Evolutionary conservation across 2,329 filamentous ascomycete species (phyloP), one percentile per base, ranked within the genome.

Genomic region (Thielaviopsis musarum): DNA sequence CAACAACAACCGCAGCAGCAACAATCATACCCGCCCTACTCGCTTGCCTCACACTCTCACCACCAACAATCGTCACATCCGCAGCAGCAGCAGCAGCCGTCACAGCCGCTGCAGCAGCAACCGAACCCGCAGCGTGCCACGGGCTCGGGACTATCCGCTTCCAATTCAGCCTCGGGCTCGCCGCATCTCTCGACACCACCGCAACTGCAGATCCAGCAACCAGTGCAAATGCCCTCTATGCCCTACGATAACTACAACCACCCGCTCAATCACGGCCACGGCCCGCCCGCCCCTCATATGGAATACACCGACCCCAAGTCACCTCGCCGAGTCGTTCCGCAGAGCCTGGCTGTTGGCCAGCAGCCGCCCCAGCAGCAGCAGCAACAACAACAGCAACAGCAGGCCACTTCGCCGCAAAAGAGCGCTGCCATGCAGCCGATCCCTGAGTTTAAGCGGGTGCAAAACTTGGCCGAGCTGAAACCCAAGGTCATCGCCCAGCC

Each of bases 401-500:
- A 59, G 34, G 38, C 54, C 19, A n/a, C 28, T 19, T 56, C 60
- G 28, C 56, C 54, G 21, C 57, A 59, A 30, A 54, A 58, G 28
- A 41, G 15, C 54, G 68, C 73, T 62, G 75, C 73, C 66, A 79
- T 81, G 68, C 83, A 86, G 13, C 83, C 87, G 6, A 87, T 95
- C 56, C 93, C 91, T 52, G 88, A 93, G 69, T 95, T 97, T 69
- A 84, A 82, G 67, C 91, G 88, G 70, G 77, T 94, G 66, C 79
- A 84, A 63, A 82, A 81, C 26, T 74, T 83, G 26, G 75, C 81
- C 58, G 90, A 97, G 62, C 73, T 98, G 66, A 81, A 85, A 63
- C 88, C 91, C 52, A 87, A 85, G 69, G 83, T 93, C 69, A 95
- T 91, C 70, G 69, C 81, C 21, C 93, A 98, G 69, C 93, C 93